Conservation (phyloP, 208 protist species). For the Crithidia fasciculata region DNA sequence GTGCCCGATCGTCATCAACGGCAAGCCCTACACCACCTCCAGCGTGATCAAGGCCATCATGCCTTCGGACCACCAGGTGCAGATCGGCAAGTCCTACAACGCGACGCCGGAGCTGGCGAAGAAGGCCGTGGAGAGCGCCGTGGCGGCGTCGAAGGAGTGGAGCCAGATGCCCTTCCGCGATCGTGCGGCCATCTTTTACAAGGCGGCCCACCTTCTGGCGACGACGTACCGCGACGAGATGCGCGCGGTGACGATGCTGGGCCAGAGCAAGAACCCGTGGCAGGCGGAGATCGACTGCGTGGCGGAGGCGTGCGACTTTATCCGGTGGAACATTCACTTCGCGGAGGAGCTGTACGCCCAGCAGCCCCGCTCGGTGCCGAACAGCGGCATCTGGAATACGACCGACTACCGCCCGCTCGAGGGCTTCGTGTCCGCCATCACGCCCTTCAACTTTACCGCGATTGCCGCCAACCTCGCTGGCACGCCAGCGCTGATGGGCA, state of each 20-base stretch:
- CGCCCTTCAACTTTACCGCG: conserved; percentile 99
- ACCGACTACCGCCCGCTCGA: conserved; percentile 96
- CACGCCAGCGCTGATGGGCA: conserved; percentile 97
- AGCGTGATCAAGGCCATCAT: conserved; percentile 70
- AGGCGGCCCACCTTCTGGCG: conserved; percentile 89
- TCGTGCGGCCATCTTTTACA: conserved; percentile 94
- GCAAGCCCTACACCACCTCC: conserved; percentile 84
- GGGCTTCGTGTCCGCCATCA: conserved; percentile 95
- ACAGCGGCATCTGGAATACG: conserved; percentile 93
- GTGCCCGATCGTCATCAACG: conserved; percentile 92
- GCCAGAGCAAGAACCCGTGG: conserved; percentile 97
- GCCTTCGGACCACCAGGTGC: conserved; percentile 81
- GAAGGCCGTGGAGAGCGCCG: conserved; percentile 87
- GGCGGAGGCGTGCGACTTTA: conserved; percentile 96
- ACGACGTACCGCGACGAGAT: conserved; percentile 90
- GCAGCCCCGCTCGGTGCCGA: conserved; percentile 84
- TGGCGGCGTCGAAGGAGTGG: conserved; percentile 85
- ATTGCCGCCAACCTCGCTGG: conserved; percentile 96
- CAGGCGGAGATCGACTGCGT: conserved; percentile 98
- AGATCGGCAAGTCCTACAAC: conserved; percentile 84
- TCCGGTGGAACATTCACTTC: conserved; percentile 95
- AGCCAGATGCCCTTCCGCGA: conserved; percentile 87
- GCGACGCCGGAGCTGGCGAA: conserved; percentile 85
- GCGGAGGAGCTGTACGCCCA: conserved; percentile 91
- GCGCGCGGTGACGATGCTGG: conserved; percentile 95